Conservation (phyloP, 2,329 filamentous ascomycete species). For the Aspergillus niger region DNA sequence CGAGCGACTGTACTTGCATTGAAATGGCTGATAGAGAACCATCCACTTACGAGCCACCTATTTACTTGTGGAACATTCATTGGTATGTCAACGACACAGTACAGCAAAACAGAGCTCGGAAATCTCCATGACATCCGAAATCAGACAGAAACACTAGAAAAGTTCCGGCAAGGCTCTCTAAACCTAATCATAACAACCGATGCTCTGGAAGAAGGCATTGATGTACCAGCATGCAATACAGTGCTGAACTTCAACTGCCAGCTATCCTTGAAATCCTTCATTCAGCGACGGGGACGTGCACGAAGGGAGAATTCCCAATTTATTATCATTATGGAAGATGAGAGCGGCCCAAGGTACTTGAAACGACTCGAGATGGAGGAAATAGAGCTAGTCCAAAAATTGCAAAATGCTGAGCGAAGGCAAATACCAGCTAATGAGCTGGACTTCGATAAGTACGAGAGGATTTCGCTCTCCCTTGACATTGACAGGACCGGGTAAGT, state of each 20-base stretch:
- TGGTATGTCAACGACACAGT: not conserved
- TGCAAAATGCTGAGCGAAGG: not conserved
- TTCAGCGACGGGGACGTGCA: conserved; percentile 12
- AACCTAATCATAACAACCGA: conserved; percentile 11
- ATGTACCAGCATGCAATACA: conserved; percentile 10
- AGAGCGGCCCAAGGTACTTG: not conserved
- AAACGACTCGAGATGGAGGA: not conserved
- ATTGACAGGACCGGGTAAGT: conserved; percentile 8
- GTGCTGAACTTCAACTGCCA: conserved; percentile 8
- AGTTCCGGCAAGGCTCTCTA: not conserved
- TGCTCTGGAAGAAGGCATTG: conserved; percentile 14
- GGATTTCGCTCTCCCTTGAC: not conserved
- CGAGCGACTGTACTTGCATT: conserved; percentile 1
- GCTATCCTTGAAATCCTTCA: conserved; percentile 11
- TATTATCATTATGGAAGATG: not conserved
- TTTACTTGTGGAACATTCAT: not conserved
- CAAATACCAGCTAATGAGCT: not conserved
- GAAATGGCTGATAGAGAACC: not conserved
- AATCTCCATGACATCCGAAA: not conserved
- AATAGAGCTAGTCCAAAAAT: not conserved
- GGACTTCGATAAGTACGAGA: not conserved
- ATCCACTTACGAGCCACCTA: not conserved
- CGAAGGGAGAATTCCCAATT: not conserved
- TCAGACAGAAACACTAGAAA: conserved; percentile 1
- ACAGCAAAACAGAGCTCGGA: not conserved